Evolutionary conservation across 1,284 basidiomycete genomes (phyloP), one percentile per base, ranked within the genome.

Genomic region (Apiotrichum laibachii): DNA sequence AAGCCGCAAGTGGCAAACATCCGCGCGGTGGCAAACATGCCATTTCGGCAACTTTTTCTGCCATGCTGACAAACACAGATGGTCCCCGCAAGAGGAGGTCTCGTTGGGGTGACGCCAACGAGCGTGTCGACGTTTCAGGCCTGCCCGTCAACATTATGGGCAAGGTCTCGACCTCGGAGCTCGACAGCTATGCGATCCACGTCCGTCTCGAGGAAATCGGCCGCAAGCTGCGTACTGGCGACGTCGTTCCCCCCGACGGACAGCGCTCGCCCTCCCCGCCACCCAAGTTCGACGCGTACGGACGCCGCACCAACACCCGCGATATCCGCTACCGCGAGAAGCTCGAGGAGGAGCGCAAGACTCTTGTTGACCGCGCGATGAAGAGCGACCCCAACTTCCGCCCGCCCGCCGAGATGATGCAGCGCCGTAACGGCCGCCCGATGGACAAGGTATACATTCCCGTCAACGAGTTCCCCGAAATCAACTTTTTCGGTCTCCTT

Each of bases 391-490:
- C 96, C 26, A 93, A 92, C 75, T 99, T 94, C 83, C 89, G 89
- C 47, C 92, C 96, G 51, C 95, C 96, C 12, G 97, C 94, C 73
- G 90, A 96, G 62, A 73, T 79, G 48, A 73, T 75, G 50, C 92
- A 94, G 76, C 89, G 92, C 72, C 87, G 90, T 50, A 90, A 89
- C 42, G 88, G 90, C 60, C 86, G 92, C 52, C 92, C 93, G 16
- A 89, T 88, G 50, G 96, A 99, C 62, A 99, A 99, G 80, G 95
- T 99, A 59, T 99, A 98, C 76, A 94, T 99, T 63, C 96, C 96
- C 33, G 92, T 98, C 72, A 97, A 99, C 77, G 96, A 99, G 80
- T 99, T 99, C 72, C 96, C 96, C 6, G 95, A 99, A 80, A 99
- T 99, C 83, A 99, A 99, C 79, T 99, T 99, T 80, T 99, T 99